Conservation (phyloP, 768 basidiomycete genomes). For the Tylopilus subfusipes region DNA sequence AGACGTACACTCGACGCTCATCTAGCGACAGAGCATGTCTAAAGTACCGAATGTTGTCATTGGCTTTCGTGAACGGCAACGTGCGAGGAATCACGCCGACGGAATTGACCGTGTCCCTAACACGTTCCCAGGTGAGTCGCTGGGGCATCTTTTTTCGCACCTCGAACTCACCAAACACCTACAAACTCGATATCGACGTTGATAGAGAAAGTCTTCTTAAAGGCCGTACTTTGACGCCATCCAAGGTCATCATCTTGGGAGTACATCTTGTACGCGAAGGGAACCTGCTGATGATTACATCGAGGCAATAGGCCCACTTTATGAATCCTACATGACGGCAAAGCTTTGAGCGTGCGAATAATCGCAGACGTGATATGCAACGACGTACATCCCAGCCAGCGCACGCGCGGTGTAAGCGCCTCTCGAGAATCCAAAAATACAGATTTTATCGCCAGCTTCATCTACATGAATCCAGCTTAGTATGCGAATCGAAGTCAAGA, state of each 20-base stretch:
- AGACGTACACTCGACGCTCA: constrained; percentile 52
- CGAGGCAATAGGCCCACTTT: constrained; percentile 70
- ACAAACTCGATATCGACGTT: constrained; percentile 71
- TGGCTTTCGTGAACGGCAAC: constrained; percentile 64
- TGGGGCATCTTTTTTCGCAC: background rate
- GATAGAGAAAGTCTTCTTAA: constrained; percentile 75
- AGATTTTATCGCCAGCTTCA: constrained; percentile 69
- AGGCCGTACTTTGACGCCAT: constrained; percentile 61
- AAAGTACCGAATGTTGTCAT: constrained; percentile 59
- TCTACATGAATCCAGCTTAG: constrained; percentile 36
- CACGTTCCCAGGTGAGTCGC: background rate
- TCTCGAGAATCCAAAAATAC: constrained; percentile 77
- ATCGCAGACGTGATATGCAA: background rate
- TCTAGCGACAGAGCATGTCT: constrained; percentile 71
- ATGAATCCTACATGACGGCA: constrained; percentile 43
- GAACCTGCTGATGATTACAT: constrained; percentile 71
- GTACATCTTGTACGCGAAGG: constrained; percentile 71
- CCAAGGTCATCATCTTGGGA: constrained; percentile 51
- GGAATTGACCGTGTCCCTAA: constrained; percentile 68
- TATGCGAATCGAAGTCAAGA: background rate
- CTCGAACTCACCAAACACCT: constrained; percentile 59
- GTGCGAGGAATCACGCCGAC: constrained; percentile 64
- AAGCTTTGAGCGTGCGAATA: background rate
- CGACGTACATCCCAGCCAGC: constrained; percentile 63
- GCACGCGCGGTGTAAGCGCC: constrained; percentile 72